Conservation (phyloP, 495 filamentous ascomycete genomes). For the Niebla homalea region DNA sequence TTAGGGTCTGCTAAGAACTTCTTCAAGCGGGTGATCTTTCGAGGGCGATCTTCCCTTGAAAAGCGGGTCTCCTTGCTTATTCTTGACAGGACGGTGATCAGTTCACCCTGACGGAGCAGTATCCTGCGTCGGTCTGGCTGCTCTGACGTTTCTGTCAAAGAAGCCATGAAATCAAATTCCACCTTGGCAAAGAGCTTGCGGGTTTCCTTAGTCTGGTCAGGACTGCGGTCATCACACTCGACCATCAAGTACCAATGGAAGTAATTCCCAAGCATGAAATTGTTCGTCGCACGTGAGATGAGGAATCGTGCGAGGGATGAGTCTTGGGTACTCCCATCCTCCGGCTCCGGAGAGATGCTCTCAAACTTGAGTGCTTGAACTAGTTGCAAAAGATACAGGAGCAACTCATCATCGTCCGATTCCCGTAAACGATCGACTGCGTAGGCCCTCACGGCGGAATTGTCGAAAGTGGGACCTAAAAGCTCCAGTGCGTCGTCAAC, state of each 20-base stretch:
- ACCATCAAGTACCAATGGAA: constrained; percentile 99
- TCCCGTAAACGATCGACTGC: constrained; percentile 86
- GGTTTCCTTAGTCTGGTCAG: constrained; percentile 53
- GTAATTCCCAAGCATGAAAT: constrained; percentile 83
- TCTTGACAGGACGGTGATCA: constrained; percentile 73
- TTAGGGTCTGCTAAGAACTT: constrained; percentile 74
- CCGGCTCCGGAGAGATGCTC: constrained; percentile 45
- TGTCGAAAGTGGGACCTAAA: constrained; percentile 83
- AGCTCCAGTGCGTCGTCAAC: constrained; percentile 94
- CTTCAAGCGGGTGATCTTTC: constrained; percentile 72
- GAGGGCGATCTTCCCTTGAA: constrained; percentile 58
- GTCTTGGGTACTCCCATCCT: constrained; percentile 54
- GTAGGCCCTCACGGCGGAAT: constrained; percentile 74
- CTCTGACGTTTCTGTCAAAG: constrained; percentile 42
- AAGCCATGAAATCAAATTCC: constrained; percentile 88
- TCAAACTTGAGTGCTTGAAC: constrained; percentile 97
- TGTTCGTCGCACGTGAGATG: constrained; percentile 69
- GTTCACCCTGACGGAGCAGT: constrained; percentile 76
- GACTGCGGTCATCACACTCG: constrained; percentile 74
- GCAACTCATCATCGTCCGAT: constrained; percentile 83
- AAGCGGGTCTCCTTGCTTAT: constrained; percentile 83
- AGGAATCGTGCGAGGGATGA: constrained; percentile 86
- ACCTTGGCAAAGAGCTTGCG: constrained; percentile 80
- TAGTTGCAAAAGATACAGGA: constrained; percentile 84
- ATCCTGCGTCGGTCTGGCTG: constrained; percentile 60